Base-by-base conservation (phyloP, 164 flowering plant species). In the Vitis amurensis region DNA sequence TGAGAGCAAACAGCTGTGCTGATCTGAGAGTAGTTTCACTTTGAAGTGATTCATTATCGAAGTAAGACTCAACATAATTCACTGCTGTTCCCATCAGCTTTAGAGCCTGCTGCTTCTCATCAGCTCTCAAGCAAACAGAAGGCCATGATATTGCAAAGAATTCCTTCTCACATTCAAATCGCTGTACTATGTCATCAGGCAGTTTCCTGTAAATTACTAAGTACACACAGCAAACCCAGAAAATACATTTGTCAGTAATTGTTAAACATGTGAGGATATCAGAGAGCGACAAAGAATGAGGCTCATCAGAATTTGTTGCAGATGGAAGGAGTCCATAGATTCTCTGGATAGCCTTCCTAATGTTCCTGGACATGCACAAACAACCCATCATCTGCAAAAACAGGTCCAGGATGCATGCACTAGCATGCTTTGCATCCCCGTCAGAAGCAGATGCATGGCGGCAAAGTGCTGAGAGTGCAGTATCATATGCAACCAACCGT, bases 181-280 rank as follows among this genome's bases (percentile, higher is more conserved):
- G 77, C 55, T 74, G 77, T n/a, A 87, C 83, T 5, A 90, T 66
- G 62, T 77, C 76, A 73, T 83, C 88, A n/a, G 98, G 98, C 56
- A 92, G 81, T 80, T 85, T 90, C 80, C 82, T 82, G 85, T 92
- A 92, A 31, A 89, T 73, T 64, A 85, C 79, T 48, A 94, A 77
- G 84, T 90, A 94, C 30, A 87, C 82, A 82, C 88, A 88, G 80
- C 85, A 91, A 77, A 90, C 78, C 96, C 97, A 90, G 77, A 94
- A 85, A 63, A 87, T 76, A 77, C 87, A 86, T 82, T 82, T 89
- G 72, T 94, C 97, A 69, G 86, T 78, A 69, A 89, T 14, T 47
- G 87, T 85, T 73, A 93, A 77, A 75, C 82, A 87, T 58, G 80
- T 7, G 53, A 85, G 80, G 58, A 91, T 70, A 76, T 85, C 74